Percentiles rank a stretch among this genome's conserved stretches.
Evolutionary conservation across 2,329 filamentous ascomycete genomes (phyloP).

Genomic region (Fusarium sp.): DNA sequence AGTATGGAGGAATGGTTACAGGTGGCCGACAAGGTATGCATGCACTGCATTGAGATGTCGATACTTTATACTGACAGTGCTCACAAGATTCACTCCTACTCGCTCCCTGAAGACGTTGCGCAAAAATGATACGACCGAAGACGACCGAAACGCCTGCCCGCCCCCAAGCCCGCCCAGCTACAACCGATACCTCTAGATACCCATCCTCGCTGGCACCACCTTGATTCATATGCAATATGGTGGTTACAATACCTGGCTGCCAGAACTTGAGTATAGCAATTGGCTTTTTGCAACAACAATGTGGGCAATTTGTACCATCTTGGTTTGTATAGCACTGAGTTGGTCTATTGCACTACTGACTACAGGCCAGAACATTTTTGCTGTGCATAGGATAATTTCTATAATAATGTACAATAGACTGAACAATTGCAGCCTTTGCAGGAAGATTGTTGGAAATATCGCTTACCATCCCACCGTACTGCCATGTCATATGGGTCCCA

Average conservation of each 20-base stretch:
- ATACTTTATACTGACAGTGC: conserved; percentile 9
- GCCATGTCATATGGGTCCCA: neutral
- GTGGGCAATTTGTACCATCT: neutral
- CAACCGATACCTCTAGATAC: neutral
- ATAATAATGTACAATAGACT: neutral
- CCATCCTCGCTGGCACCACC: neutral
- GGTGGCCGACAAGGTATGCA: conserved; percentile 73
- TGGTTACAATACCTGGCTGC: neutral
- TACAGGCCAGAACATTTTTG: neutral
- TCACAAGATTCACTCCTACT: conserved; percentile 44
- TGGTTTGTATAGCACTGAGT: neutral
- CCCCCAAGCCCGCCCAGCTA: neutral
- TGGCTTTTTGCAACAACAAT: neutral
- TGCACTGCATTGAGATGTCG: neutral
- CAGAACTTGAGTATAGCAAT: neutral
- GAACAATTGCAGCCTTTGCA: neutral
- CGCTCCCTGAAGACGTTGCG: neutral
- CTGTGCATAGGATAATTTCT: neutral
- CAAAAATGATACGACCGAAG: neutral
- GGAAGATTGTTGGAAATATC: neutral
- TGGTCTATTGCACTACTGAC: neutral
- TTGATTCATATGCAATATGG: neutral
- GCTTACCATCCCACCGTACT: neutral
- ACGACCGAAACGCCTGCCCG: neutral
- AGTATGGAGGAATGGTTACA: conserved; percentile 84